A percentile compares a stretch with the other conserved stretches of the same genome.
phyloP scores from a whole-genome alignment of 345 rosid genomes.

The Fremontodendron californicum region DNA sequence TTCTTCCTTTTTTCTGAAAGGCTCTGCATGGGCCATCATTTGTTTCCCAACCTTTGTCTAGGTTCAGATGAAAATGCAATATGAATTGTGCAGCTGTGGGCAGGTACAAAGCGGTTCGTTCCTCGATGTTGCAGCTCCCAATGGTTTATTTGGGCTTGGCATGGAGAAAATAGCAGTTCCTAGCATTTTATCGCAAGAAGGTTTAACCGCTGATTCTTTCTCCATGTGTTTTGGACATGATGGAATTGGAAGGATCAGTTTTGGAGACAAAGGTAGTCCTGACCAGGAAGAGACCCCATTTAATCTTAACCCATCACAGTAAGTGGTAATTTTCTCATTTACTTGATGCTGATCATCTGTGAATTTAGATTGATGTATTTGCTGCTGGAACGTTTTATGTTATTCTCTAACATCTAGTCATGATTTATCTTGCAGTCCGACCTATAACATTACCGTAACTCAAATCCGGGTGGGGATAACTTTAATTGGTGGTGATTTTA shows the following conservation, averaged over 20 bases:
- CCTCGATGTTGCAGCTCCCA: constrained; percentile 82
- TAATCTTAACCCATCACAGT: constrained; percentile 71
- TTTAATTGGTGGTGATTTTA: constrained; percentile 42
- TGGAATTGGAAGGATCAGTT: constrained; percentile 83
- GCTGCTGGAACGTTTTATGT: constrained; percentile 1
- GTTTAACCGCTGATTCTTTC: constrained; percentile 74
- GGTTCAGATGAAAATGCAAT: constrained; percentile 23
- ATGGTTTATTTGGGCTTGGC: constrained; percentile 84
- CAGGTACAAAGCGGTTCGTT: constrained; percentile 93
- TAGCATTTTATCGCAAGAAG: constrained; percentile 67
- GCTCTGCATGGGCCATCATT: not conserved
- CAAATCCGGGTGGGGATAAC: constrained; percentile 65
- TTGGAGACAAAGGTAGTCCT: constrained; percentile 78
- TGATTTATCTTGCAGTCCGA: constrained; percentile 49
- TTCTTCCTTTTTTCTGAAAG: not conserved
- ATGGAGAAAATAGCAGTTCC: constrained; percentile 89
- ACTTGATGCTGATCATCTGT: constrained; percentile 20
- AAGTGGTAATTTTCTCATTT: constrained; percentile 48
- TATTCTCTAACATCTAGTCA: constrained; percentile 2
- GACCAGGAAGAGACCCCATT: constrained; percentile 85
- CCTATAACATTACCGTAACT: constrained; percentile 59
- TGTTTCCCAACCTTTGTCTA: constrained; percentile 3
- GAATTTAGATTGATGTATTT: not conserved
- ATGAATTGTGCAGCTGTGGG: constrained; percentile 76
- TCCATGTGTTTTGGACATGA: constrained; percentile 86